A percentile compares a stretch with the other conserved stretches of the same genome.
These are phyloP conservation scores for Blastocystis sp. DNA, from an alignment of 352 stramenopile genomes.

Conservation along the genomic window DNA sequence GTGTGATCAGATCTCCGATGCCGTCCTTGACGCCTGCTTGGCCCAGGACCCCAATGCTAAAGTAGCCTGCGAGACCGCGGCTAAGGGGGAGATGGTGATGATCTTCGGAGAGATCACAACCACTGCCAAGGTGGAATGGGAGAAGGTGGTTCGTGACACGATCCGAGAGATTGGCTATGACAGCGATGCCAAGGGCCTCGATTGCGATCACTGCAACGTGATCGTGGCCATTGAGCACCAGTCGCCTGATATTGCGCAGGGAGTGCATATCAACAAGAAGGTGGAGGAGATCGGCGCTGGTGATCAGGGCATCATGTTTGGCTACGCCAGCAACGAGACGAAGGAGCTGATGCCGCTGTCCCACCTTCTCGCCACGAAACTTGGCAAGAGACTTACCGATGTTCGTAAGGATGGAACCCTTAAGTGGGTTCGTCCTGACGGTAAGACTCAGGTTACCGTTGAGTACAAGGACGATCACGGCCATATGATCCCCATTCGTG, in stretches of 20 bases:
- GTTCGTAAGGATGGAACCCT: conserved; percentile 96
- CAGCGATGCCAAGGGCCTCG: conserved; percentile 94
- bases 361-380: conserved; percentile 90
- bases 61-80: conserved; percentile 92
- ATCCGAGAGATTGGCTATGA: conserved; percentile 99
- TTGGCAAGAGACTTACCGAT: conserved; percentile 92
- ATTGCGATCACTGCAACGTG: conserved; percentile 99
- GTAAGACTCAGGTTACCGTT: conserved; percentile 96
- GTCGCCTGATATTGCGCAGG: conserved; percentile 96
- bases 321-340: conserved; percentile 96
- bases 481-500: conserved; percentile 87
- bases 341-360: conserved; percentile 94
- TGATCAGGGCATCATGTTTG: conserved; percentile 94
- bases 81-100: conserved; percentile 99
- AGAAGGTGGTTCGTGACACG: conserved; percentile 93
- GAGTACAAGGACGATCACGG: conserved; percentile 93
- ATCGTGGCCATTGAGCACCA: conserved; percentile 99
- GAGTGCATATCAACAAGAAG: conserved; percentile 88
- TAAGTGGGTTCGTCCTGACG: conserved; percentile 95
- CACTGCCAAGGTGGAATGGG: conserved; percentile 96
- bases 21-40: conserved; percentile 94
- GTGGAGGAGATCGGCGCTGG: conserved; percentile 94
- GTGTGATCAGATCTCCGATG: conserved; percentile 96
- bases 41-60: conserved; percentile 93
- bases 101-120: conserved; percentile 99